Evolutionary conservation across 352 stramenopile species (phyloP).

Genomic region (Pythium vanterpoolii): DNA sequence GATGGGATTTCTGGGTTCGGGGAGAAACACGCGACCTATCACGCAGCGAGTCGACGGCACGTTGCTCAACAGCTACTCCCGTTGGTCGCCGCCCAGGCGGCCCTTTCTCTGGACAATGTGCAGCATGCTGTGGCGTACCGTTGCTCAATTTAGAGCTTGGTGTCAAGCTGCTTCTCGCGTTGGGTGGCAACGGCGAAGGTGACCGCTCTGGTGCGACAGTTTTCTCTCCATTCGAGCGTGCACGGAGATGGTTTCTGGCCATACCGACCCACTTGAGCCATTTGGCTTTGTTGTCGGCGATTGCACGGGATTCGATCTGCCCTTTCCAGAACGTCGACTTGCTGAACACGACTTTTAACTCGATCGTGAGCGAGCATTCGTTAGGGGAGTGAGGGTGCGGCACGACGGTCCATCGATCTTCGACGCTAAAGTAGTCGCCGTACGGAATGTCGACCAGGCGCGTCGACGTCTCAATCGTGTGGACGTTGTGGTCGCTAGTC

Average conservation of each 20-base stretch:
- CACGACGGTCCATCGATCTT: slow-evolving; percentile 79
- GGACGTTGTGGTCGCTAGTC: slow-evolving; percentile 31
- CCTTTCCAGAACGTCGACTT: slow-evolving; percentile 87
- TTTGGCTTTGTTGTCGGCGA: slow-evolving; percentile 72
- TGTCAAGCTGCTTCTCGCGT: neutral
- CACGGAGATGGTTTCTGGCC: slow-evolving; percentile 48
- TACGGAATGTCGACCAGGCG: slow-evolving; percentile 83
- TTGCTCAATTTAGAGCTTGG: slow-evolving; percentile 2
- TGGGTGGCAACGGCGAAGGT: too few species aligned
- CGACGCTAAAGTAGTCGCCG: slow-evolving; percentile 85
- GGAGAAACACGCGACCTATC: slow-evolving; percentile 12
- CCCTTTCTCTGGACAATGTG: neutral
- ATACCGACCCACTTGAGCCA: slow-evolving; percentile 65
- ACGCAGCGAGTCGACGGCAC: slow-evolving; percentile 16
- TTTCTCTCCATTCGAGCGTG: slow-evolving; percentile 9
- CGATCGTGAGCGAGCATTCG: slow-evolving; percentile 66
- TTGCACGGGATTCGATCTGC: slow-evolving; percentile 69
- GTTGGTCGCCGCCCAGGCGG: neutral
- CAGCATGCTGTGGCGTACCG: slow-evolving; percentile 17
- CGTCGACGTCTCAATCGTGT: slow-evolving; percentile 73
- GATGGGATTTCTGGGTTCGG: slow-evolving; percentile 15
- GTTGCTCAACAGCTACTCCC: slow-evolving; percentile 18
- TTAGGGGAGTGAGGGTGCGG: slow-evolving; percentile 34
- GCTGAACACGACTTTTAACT: slow-evolving; percentile 79
- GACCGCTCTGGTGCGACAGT: too few species aligned